Evolutionary conservation across 2,329 filamentous ascomycete genomes (phyloP), one percentile per base, ranked within the genome.

Genomic region (Apiospora pterosperma): DNA sequence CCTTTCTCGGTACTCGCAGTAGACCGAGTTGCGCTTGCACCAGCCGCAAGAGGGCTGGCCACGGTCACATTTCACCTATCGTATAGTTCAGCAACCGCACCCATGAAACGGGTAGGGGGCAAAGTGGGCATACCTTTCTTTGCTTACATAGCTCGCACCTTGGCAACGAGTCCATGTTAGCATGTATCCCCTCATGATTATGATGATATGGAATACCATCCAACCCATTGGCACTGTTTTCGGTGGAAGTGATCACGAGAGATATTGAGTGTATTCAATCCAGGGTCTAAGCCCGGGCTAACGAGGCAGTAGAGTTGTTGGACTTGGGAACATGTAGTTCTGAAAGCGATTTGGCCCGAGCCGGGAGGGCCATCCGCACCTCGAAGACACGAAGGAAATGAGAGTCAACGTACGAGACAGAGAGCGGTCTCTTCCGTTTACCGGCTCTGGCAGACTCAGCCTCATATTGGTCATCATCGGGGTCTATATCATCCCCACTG

Each of bases 121-220:
- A 8, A 14, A 16, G 4, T 1, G 4, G 34, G 14, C 62, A 39
- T 23, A 64, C 91, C 83, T 94, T 95, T 80, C 92, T 83, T 76
- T 91, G 88, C 78, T 94, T 93, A 81, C 91, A 93, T 62, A 91
- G 83, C 78, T 94, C 92, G 74, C 92, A 90, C 72, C 88, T 90
- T 76, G 73, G 72, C 59, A 76, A 68, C 12, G 65, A 38, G 62
- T 67, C 66, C 12, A 63, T 63, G 71, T 83, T 76, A 82, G 81
- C 71, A 69, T 74, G 70, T 62, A 64, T 62, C 36, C 70, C 70
- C 41, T 69, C 66, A 55, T 70, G 65, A 16, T 10, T 8, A n/a
- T n/a, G 16, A 12, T 2, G 14, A n/a, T 6, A 34, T 11, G 8
- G 7, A 6, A 19, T 8, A 19, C 16, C 48, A 34, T 16, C 28